Conservation (phyloP, 805 yeast species). For the Maudiozyma saulgeensis region DNA sequence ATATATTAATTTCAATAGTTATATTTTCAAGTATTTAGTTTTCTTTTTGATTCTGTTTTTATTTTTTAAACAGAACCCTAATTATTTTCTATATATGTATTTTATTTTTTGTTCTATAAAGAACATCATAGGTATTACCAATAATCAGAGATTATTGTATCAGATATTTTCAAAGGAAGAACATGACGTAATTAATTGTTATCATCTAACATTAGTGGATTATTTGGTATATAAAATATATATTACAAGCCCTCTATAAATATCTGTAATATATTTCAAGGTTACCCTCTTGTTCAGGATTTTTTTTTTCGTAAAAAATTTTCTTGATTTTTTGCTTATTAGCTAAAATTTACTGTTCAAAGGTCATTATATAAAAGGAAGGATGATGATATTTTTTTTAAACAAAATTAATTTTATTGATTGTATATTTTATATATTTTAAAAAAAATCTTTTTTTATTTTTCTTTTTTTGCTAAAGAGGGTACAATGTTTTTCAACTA, state of each 20-base stretch:
- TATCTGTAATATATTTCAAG: no score
- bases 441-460: no score
- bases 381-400: neutral
- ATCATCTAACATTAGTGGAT: no score
- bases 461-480: slow-evolving; percentile 9
- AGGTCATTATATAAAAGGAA: neutral
- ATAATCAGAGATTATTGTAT: no score
- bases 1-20: slow-evolving; percentile 1
- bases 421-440: neutral
- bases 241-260: no score
- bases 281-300: neutral
- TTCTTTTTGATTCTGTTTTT: neutral
- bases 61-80: neutral
- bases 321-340: neutral
- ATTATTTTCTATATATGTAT: neutral
- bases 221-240: no score
- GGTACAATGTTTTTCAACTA: slow-evolving; percentile 39
- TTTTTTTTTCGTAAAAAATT: no score
- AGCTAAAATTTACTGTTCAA: neutral
- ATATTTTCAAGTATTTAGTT: neutral
- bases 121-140: no score
- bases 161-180: no score
- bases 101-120: no score
- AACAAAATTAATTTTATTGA: neutral
- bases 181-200: no score